Evolutionary conservation across 2,329 filamentous ascomycete genomes (phyloP), one percentile per base, ranked within the genome.

Genomic region (Cladophialophora immunda): DNA sequence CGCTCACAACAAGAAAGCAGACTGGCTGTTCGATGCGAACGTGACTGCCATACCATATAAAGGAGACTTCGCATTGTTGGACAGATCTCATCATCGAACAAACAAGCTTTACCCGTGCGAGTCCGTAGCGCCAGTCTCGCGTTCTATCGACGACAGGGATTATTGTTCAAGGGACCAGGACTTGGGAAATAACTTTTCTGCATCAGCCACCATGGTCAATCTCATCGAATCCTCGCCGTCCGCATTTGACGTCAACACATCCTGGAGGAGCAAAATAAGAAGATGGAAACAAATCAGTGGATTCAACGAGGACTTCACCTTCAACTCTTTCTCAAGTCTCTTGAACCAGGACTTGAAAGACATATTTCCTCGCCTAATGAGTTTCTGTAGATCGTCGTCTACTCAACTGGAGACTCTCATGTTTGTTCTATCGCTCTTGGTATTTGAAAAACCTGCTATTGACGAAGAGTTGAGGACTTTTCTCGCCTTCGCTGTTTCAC

Each of bases 141-240:
- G 11, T 13, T 50, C 22, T 6, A 13, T 45, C 4, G 34, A 63
- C 4, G 66, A 69, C 45, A 6, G 34, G 3, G 8, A 25, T 4
- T 71, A 72, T 54, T 36, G 27, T 1, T 54, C 66, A 13, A 54
- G 70, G 29, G 70, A 70, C 64, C 47, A 25, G 11, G 61, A 62
- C 15, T 4, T 8, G 9, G 47, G 32, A 27, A 2, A 15, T 5
- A 27, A 54, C 17, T 41, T 55, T 7, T n/a, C 4, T 17, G 27
- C 45, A 17, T 56, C 66, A n/a, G 29, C 47, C 7, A 17, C 32
- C 3, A 59, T 68, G 45, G 63, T 59, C 11, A 22, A 15, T 13
- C 50, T 68, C 32, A 41, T 66, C 0, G 25, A 27, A 30, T 11
- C 54, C 17, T 65, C 58, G 55, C 58, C 54, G 4, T 34, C 50